Conservation (phyloP, 1,139 yeast species). For the Geotrichum australiense region DNA sequence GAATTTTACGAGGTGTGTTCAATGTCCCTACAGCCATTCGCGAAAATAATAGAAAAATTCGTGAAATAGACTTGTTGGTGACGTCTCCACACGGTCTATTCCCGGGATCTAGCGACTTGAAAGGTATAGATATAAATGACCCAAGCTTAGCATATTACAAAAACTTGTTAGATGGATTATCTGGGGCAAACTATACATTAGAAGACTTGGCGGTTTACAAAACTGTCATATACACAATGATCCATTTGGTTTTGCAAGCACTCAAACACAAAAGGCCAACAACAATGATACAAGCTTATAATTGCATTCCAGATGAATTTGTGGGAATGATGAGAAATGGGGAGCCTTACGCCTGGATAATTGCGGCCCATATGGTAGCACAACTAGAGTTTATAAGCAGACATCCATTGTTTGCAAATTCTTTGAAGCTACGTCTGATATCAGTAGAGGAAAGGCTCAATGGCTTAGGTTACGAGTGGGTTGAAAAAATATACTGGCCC, state of each 20-base stretch:
- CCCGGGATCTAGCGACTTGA: slow-evolving; percentile 8
- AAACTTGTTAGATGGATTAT: slow-evolving; percentile 2
- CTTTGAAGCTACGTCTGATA: slow-evolving; percentile 4
- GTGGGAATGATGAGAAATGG: slow-evolving; percentile 1
- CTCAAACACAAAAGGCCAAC: slow-evolving; percentile 4
- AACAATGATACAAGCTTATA: slow-evolving; percentile 5
- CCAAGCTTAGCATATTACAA: slow-evolving; percentile 3
- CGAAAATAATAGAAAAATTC: not conserved
- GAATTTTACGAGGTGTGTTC: slow-evolving; percentile 12
- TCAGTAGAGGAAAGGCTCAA: slow-evolving; percentile 6
- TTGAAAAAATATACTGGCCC: slow-evolving; percentile 14
- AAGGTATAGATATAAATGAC: slow-evolving; percentile 1
- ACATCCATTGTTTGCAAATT: slow-evolving; percentile 7
- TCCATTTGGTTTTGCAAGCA: slow-evolving; percentile 5
- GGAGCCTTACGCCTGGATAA: slow-evolving; percentile 10
- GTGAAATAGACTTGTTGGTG: not conserved
- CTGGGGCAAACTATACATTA: slow-evolving; percentile 1
- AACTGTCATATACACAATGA: slow-evolving; percentile 9
- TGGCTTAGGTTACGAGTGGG: slow-evolving; percentile 7
- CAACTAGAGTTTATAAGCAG: slow-evolving; percentile 9
- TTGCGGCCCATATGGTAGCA: slow-evolving; percentile 11
- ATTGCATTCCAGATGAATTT: slow-evolving; percentile 12
- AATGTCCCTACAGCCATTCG: slow-evolving; percentile 2
- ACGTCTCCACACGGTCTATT: not conserved
- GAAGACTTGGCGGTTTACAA: slow-evolving; percentile 10